Percentiles rank a stretch among this genome's conserved stretches.
phyloP scores from a whole-genome alignment of 169 alveolate species.

The Eimeria necatrix region DNA sequence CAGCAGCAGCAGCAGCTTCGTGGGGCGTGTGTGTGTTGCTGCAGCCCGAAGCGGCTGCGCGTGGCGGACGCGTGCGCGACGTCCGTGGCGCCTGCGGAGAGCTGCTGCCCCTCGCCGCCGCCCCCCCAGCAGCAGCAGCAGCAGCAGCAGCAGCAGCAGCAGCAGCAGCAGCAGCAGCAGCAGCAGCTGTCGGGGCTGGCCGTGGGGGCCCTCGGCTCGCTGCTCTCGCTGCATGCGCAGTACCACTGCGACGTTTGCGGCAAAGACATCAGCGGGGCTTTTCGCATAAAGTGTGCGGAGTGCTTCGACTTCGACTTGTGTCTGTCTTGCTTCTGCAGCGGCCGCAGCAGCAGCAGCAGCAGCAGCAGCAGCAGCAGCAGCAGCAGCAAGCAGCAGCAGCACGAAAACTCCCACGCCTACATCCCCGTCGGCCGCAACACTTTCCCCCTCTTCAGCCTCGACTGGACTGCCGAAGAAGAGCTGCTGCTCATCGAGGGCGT shows the following conservation, averaged over 20 bases:
- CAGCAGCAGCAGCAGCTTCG: background rate
- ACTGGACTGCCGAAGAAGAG: slow-evolving; percentile 96
- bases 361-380: no score
- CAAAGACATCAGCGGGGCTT: slow-evolving; percentile 64
- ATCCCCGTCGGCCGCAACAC: slow-evolving; percentile 93
- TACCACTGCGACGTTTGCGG: slow-evolving; percentile 82
- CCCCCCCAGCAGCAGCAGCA: background rate
- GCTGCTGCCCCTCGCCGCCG: background rate
- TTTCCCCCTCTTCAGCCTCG: slow-evolving; percentile 89
- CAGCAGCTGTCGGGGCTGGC: background rate
- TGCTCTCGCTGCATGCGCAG: slow-evolving; percentile 64
- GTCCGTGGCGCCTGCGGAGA: slow-evolving; percentile 29
- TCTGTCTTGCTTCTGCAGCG: slow-evolving; percentile 92
- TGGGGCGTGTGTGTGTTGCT: background rate
- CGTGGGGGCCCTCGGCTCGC: slow-evolving; percentile 26
- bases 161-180: background rate
- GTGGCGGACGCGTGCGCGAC: slow-evolving; percentile 57
- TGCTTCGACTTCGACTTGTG: slow-evolving; percentile 93
- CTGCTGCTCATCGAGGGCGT: slow-evolving; percentile 93
- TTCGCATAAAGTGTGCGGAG: slow-evolving; percentile 93
- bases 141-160: slow-evolving; percentile 42
- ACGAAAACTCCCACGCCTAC: slow-evolving; percentile 90
- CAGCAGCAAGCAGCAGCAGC: slow-evolving; percentile 82
- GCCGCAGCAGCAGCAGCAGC: slow-evolving; percentile 87
- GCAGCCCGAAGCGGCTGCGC: slow-evolving; percentile 58